A percentile compares a stretch with the other conserved stretches of the same genome.
Conservation (phyloP, 352 stramenopile genomes). For the Globisporangium nodosum region DNA sequence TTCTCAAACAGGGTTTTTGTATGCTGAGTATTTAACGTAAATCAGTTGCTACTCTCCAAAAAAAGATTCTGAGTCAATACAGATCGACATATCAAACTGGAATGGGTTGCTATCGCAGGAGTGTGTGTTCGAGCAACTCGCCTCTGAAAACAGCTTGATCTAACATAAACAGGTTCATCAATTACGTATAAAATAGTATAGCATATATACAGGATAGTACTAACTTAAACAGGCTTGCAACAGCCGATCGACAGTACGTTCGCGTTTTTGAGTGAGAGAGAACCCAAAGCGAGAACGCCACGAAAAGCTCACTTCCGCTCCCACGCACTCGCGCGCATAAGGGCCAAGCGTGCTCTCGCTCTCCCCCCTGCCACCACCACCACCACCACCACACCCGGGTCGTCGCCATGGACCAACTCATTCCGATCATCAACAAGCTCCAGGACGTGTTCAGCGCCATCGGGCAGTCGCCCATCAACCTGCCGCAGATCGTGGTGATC, state of each 20-base stretch:
- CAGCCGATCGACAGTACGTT: not conserved
- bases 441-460: slow-evolving; percentile 98
- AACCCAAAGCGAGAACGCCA: not conserved
- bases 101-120: not conserved
- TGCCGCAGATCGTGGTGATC: slow-evolving; percentile 98
- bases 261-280: not conserved
- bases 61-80: not conserved
- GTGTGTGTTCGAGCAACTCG: not conserved
- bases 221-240: not conserved
- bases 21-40: not conserved
- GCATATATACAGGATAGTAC: not conserved
- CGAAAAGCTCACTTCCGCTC: not conserved
- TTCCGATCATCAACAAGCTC: slow-evolving; percentile 99
- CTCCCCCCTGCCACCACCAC: not conserved
- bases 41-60: not conserved
- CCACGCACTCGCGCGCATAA: not conserved
- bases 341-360: not conserved
- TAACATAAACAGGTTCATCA: too few species aligned
- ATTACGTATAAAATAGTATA: too few species aligned
- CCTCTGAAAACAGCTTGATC: not conserved
- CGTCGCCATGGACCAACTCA: slow-evolving; percentile 96
- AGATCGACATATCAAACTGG: not conserved
- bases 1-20: not conserved
- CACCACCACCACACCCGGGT: not conserved
- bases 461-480: slow-evolving; percentile 92